Base-by-base conservation (phyloP, 495 filamentous ascomycete genomes). In the Monascus purpureus region DNA sequence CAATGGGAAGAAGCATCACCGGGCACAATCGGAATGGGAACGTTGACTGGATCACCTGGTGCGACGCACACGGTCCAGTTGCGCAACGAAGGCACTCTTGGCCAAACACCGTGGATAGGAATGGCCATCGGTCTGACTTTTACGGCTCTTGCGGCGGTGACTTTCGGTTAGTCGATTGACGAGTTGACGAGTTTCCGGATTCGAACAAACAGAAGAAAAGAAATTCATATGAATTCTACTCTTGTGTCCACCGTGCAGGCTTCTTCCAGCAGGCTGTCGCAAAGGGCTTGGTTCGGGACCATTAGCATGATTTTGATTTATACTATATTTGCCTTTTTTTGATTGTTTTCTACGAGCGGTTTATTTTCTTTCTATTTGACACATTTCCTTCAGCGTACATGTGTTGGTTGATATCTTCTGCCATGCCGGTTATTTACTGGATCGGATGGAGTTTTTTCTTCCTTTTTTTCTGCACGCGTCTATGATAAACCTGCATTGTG, bases 101-200 rank as follows among this genome's bases (percentile, higher is more conserved):
- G 61, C 14, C 59, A 65, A 35, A 57, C 61, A 1, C 61, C 61
- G 18, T 65, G 61, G 61, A 61, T 62, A 31, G 61, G 61, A 15
- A 63, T 63, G 59, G 61, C 55, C 11, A 60, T 65, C 30, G 61
- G 61, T 16, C 31, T 65, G 31, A 60, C 57, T 14, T 63, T 51
- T 29, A 65, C 61, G 18, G 55, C 59, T 6, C 32, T 63, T 17
- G 53, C 61, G 8, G 61, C 61, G 7, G 56, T 62, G 17, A 63
- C 62, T 57, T 41, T 65, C 32, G 61, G 61, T 18, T 63, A 35
- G 39, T 13, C 13, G 6, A 25, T 11, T 2, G 14, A 11, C 14
- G 12, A n/a, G 8, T 9, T n/a, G 16, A 2, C 14, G 3, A 11
- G 20, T 2, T 18, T 39, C 17, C n/a, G 25, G 17, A 12, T 17